phyloP scores from a whole-genome alignment of 2,329 filamentous ascomycete species.

The Endoconidiophora laricicola region DNA sequence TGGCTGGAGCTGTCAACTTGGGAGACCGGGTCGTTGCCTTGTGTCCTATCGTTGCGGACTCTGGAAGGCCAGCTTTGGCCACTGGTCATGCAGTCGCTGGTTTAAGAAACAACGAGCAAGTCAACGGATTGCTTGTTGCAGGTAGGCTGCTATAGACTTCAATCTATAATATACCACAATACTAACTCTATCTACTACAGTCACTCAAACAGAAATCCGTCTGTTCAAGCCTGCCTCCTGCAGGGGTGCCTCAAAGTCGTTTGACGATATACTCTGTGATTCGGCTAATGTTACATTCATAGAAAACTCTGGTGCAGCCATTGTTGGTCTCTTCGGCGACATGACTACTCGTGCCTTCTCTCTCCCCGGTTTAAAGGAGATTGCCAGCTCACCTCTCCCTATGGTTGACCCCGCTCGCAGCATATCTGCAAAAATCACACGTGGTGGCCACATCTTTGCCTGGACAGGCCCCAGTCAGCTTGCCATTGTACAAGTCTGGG shows the following conservation, averaged over 20 bases:
- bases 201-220: slow-evolving; percentile 55
- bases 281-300: slow-evolving; percentile 61
- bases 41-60: slow-evolving; percentile 61
- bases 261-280: slow-evolving; percentile 70
- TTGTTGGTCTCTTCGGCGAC: slow-evolving; percentile 76
- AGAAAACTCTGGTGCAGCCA: slow-evolving; percentile 56
- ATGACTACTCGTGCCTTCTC: slow-evolving; percentile 64
- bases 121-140: slow-evolving; percentile 67
- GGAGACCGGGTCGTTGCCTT: slow-evolving; percentile 60
- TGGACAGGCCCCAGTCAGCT: slow-evolving; percentile 84
- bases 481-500: slow-evolving; percentile 71
- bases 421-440: slow-evolving; percentile 51
- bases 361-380: slow-evolving; percentile 75
- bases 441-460: slow-evolving; percentile 66
- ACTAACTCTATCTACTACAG: slow-evolving; percentile 21
- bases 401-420: slow-evolving; percentile 61
- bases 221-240: slow-evolving; percentile 71
- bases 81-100: slow-evolving; percentile 60
- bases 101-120: slow-evolving; percentile 54
- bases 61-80: slow-evolving; percentile 58
- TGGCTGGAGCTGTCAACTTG: slow-evolving; percentile 50
- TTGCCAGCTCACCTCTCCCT: slow-evolving; percentile 49
- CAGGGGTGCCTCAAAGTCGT: slow-evolving; percentile 85
- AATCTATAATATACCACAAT: background rate
- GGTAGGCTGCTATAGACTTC: slow-evolving; percentile 29